A percentile compares a stretch with the other conserved stretches of the same genome.
Conservation (phyloP, 495 filamentous ascomycete species). For the Neurospora sp. region DNA sequence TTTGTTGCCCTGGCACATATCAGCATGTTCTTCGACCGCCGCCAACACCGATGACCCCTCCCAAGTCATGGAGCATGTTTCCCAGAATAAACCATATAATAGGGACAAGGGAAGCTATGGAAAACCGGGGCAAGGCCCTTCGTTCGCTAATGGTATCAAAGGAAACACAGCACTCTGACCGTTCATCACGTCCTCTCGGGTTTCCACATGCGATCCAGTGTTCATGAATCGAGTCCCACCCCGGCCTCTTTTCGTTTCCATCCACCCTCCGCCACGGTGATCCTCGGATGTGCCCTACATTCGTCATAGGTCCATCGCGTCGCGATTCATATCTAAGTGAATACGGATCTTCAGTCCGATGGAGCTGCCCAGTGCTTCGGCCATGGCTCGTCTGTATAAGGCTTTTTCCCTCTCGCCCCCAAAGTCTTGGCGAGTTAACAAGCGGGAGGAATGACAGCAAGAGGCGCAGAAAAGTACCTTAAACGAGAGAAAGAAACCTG, state of each 20-base stretch:
- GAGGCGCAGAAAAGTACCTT: no score
- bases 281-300: neutral
- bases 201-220: neutral
- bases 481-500: no score
- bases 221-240: neutral
- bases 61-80: neutral
- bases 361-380: neutral
- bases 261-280: neutral
- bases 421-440: no score
- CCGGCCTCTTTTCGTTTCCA: neutral
- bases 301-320: neutral
- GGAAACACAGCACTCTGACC: neutral
- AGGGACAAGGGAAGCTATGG: neutral
- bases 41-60: neutral
- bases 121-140: neutral
- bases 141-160: neutral
- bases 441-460: no score
- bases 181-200: neutral
- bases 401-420: neutral
- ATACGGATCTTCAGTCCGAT: neutral
- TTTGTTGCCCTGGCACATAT: neutral
- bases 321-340: neutral
- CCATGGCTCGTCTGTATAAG: neutral
- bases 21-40: neutral
- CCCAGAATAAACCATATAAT: neutral